Percentiles rank a stretch among this genome's conserved stretches.
Evolutionary conservation across 345 rosid species (phyloP).

Genomic region (Rhizophora mangle): DNA sequence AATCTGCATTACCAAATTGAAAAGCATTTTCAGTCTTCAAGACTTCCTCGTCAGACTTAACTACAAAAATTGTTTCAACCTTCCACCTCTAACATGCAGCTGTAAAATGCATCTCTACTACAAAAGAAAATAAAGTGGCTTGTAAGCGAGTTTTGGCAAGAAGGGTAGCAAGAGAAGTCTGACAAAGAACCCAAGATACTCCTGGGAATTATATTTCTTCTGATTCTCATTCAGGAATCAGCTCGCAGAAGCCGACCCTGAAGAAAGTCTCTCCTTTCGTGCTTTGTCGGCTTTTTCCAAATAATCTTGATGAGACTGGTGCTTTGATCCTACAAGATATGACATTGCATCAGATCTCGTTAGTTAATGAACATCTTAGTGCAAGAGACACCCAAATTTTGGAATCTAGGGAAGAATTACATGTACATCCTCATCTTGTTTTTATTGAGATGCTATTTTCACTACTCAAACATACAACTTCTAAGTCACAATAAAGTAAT

Average conservation of each 20-base stretch:
- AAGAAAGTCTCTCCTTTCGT: conserved; percentile 69
- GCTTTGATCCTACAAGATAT: conserved; percentile 62
- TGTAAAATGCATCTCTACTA: not conserved
- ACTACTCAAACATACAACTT: too few relatives aligned
- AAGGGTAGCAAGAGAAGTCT: not conserved
- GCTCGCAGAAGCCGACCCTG: conserved; percentile 21
- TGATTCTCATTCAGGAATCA: not conserved
- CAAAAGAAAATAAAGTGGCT: not conserved
- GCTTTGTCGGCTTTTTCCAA: conserved; percentile 94
- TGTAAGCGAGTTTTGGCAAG: not conserved
- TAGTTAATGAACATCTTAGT: not conserved
- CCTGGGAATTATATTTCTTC: not conserved
- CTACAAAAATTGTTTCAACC: not conserved
- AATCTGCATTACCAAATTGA: not conserved
- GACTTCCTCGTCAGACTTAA: not conserved
- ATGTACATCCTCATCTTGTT: too few relatives aligned
- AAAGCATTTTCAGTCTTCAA: not conserved
- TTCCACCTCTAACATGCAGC: not conserved
- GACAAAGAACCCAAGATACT: not conserved
- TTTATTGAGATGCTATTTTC: too few relatives aligned
- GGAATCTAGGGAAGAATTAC: too few relatives aligned
- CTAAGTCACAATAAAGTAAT: too few relatives aligned
- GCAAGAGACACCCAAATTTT: not conserved
- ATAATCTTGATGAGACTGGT: conserved; percentile 93
- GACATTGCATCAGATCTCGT: conserved; percentile 9